Percentiles rank a stretch among this genome's conserved stretches.
Evolutionary conservation across 176 grass and related monocot species (phyloP).

Genomic region (Musa itinerans): DNA sequence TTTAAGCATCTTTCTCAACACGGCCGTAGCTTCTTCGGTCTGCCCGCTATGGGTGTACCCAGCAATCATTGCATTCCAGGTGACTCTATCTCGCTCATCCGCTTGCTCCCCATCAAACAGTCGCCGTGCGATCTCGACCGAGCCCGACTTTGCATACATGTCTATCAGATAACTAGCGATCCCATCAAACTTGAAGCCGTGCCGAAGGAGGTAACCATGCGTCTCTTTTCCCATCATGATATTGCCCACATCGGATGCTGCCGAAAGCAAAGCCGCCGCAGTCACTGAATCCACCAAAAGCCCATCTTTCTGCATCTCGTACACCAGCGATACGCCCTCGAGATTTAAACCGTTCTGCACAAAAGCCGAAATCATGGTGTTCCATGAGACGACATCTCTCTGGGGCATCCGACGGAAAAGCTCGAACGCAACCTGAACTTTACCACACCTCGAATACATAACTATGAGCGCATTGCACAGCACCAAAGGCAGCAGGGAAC

Average conservation of each 20-base stretch:
- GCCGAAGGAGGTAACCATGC: constrained; percentile 68
- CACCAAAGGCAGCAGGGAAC: constrained; percentile 40
- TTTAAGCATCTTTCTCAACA: constrained; percentile 60
- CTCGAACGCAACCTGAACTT: constrained; percentile 52
- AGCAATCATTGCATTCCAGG: constrained; percentile 94
- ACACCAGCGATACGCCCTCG: constrained; percentile 58
- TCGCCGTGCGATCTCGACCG: constrained; percentile 46
- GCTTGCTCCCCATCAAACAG: constrained; percentile 45
- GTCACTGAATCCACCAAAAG: constrained; percentile 63
- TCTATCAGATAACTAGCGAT: constrained; percentile 91
- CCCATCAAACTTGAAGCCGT: constrained; percentile 51
- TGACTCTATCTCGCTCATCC: constrained; percentile 56
- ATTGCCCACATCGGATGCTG: constrained; percentile 67
- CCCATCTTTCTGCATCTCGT: constrained; percentile 77
- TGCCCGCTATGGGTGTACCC: constrained; percentile 58
- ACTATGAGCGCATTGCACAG: constrained; percentile 70
- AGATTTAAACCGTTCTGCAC: constrained; percentile 83
- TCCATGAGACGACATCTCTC: constrained; percentile 90
- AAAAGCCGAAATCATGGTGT: constrained; percentile 83
- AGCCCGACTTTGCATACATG: constrained; percentile 89
- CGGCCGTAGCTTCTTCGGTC: constrained; percentile 38
- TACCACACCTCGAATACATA: constrained; percentile 71
- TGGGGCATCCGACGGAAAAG: constrained; percentile 56
- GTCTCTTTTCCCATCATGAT: constrained; percentile 66
- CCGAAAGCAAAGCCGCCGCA: constrained; percentile 56